Evolutionary conservation across 345 rosid genomes (phyloP).

Genomic region (Luvunga scandens): DNA sequence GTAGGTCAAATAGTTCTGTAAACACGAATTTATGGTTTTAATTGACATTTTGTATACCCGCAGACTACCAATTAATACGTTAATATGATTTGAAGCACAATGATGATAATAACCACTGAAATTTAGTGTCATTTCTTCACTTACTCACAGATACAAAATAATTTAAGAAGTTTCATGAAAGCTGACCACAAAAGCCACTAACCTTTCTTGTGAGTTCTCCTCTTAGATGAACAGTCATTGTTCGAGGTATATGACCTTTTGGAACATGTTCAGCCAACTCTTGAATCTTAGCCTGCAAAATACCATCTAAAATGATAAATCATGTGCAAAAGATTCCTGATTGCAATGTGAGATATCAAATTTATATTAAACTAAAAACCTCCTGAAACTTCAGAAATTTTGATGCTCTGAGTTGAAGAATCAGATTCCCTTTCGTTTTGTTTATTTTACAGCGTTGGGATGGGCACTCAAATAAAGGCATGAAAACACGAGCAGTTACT

Average conservation of each 20-base stretch:
- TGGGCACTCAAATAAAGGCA: conserved; percentile 94
- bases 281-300: conserved; percentile 91
- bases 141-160: neutral
- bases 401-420: conserved; percentile 97
- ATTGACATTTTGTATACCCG: neutral
- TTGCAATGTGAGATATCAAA: conserved; percentile 2
- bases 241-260: conserved; percentile 93
- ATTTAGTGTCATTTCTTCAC: neutral
- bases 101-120: neutral
- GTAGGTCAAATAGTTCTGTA: neutral
- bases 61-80: neutral
- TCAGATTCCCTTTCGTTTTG: conserved; percentile 72
- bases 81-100: neutral
- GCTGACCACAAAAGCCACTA: conserved; percentile 19
- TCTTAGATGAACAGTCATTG: conserved; percentile 95
- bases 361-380: conserved; percentile 40
- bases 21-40: neutral
- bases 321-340: neutral
- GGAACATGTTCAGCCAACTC: conserved; percentile 99
- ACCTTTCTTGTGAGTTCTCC: conserved; percentile 99
- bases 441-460: conserved; percentile 64
- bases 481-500: conserved; percentile 89
- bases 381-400: conserved; percentile 96
- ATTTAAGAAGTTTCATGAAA: conserved; percentile 7
- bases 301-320: conserved; percentile 11